phyloP scores from a whole-genome alignment of 2,329 filamentous ascomycete genomes.

The Fusarium buxicola region DNA sequence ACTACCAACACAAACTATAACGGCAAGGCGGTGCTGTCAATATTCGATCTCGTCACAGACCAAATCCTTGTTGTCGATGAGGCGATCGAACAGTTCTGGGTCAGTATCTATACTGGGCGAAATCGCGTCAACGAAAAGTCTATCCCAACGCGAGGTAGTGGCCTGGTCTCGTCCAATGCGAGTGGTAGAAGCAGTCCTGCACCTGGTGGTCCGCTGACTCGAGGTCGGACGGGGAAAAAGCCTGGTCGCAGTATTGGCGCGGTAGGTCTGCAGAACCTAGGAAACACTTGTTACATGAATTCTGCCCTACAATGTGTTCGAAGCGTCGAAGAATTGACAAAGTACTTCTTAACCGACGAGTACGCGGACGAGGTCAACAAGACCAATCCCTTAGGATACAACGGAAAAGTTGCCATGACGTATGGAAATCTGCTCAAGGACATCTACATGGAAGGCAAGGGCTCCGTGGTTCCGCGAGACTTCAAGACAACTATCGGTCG shows the following conservation, averaged over 20 bases:
- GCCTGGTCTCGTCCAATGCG: conserved; percentile 46
- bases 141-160: conserved; percentile 49
- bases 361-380: conserved; percentile 86
- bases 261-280: conserved; percentile 88
- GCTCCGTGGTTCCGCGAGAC: conserved; percentile 79
- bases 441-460: conserved; percentile 78
- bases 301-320: conserved; percentile 95
- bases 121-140: conserved; percentile 51
- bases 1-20: conserved; percentile 83
- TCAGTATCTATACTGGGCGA: conserved; percentile 61
- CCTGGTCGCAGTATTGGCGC: conserved; percentile 78
- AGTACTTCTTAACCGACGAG: conserved; percentile 84
- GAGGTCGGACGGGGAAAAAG: conserved; percentile 77
- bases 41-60: conserved; percentile 76
- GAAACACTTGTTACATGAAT: conserved; percentile 99
- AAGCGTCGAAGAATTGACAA: conserved; percentile 91
- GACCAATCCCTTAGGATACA: conserved; percentile 85
- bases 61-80: conserved; percentile 89
- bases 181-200: conserved; percentile 78
- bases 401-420: conserved; percentile 85
- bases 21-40: conserved; percentile 73
- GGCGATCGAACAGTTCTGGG: conserved; percentile 69
- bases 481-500: conserved; percentile 88
- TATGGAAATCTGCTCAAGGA: conserved; percentile 82
- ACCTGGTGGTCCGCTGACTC: conserved; percentile 70